Conservation (phyloP, 305 asterid genomes). For the Fraxinus floribunda region DNA sequence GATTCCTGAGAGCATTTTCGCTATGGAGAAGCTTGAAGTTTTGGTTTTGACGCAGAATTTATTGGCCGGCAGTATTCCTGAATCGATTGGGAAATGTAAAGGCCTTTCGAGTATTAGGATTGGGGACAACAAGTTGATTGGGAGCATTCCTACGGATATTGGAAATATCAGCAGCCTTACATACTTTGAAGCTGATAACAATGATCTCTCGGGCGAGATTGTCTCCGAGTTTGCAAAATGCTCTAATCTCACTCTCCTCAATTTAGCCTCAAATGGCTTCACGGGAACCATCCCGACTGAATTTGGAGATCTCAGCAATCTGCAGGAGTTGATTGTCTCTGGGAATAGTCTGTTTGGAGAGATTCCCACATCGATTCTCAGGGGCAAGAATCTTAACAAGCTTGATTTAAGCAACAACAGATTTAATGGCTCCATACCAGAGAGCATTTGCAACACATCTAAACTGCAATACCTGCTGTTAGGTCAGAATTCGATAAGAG, state of each 20-base stretch:
- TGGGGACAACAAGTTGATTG: conserved; percentile 71
- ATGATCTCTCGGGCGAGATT: conserved; percentile 83
- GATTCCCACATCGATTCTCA: conserved; percentile 61
- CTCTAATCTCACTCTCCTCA: conserved; percentile 74
- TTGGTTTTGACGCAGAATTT: conserved; percentile 83
- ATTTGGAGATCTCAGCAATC: conserved; percentile 63
- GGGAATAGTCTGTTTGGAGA: conserved; percentile 70
- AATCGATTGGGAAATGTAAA: conserved; percentile 63
- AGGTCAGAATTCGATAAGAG: conserved; percentile 60
- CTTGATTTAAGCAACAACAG: conserved; percentile 75
- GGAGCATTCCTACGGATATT: conserved; percentile 64
- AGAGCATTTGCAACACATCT: conserved; percentile 66
- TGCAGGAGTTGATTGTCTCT: conserved; percentile 86
- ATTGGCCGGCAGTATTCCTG: conserved; percentile 57
- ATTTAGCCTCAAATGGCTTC: conserved; percentile 80
- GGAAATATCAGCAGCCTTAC: conserved; percentile 85
- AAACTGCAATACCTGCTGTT: conserved; percentile 72
- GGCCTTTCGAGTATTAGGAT: conserved; percentile 78
- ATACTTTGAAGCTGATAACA: conserved; percentile 84
- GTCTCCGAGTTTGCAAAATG: conserved; percentile 70
- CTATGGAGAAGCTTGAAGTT: conserved; percentile 60
- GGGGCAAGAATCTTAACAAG: conserved; percentile 72
- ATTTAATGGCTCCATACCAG: conserved; percentile 69
- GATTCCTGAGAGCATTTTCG: conserved; percentile 77
- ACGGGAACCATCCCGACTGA: conserved; percentile 74